phyloP scores from a whole-genome alignment of 2,329 filamentous ascomycete genomes.

The Ceratocystis ficicola region DNA sequence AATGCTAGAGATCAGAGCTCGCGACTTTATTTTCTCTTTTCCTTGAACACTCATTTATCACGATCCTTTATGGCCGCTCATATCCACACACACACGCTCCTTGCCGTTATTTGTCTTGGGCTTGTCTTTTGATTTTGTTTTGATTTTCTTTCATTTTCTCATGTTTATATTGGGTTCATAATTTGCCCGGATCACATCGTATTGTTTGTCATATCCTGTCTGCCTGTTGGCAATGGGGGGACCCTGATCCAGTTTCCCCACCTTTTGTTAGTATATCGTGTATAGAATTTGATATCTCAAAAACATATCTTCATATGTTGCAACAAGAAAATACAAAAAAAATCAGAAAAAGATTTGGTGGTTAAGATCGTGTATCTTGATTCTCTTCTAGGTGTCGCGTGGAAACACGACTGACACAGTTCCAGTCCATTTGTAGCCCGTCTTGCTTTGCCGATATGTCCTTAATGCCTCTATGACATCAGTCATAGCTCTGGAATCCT shows the following conservation, averaged over 20 bases:
- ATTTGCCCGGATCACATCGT: slow-evolving; percentile 22
- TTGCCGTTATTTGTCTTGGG: slow-evolving; percentile 7
- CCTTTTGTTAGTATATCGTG: slow-evolving; percentile 17
- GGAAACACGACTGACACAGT: slow-evolving; percentile 9
- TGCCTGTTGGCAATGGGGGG: slow-evolving; percentile 21
- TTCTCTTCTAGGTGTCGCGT: not conserved
- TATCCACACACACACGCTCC: slow-evolving; percentile 4
- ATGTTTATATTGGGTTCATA: slow-evolving; percentile 9
- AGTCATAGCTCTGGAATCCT: slow-evolving; percentile 6
- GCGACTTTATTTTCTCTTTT: not conserved
- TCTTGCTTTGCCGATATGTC: not conserved
- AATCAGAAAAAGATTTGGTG: not conserved
- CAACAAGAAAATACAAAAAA: slow-evolving; percentile 17
- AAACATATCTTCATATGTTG: slow-evolving; percentile 14
- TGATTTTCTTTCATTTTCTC: not conserved
- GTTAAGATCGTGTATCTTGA: not conserved
- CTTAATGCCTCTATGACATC: slow-evolving; percentile 17
- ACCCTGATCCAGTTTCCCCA: slow-evolving; percentile 18
- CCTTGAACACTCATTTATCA: slow-evolving; percentile 6
- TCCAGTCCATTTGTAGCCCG: slow-evolving; percentile 11
- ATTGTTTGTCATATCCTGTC: slow-evolving; percentile 20
- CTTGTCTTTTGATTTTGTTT: not conserved
- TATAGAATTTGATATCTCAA: slow-evolving; percentile 19
- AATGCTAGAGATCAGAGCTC: not conserved
- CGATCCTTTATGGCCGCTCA: slow-evolving; percentile 11